Base-by-base conservation (phyloP, 1,284 basidiomycete genomes). In the Irpex sp. region DNA sequence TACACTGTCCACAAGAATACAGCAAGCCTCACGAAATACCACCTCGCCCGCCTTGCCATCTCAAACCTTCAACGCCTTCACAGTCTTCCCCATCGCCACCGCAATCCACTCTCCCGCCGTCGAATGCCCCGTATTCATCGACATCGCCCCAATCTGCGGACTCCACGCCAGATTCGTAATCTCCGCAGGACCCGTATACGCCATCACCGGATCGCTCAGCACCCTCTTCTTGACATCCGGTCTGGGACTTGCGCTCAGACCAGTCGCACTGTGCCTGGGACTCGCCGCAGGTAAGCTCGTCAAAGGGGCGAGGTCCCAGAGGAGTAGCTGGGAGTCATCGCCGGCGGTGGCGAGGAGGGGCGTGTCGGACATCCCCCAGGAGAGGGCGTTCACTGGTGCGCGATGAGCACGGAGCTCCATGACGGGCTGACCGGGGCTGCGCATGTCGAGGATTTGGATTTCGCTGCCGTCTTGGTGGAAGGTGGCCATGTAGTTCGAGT, bases 371-470 rank as follows among this genome's bases (percentile, higher is more conserved):
- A 93, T 91, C 8, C 61, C 61, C 96, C 96, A 98, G 3, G 91
- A 92, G 55, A 97, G 84, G 1, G 91, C 91, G 70, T 94, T 94
- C 38, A 97, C 83, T 61, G 85, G 85, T 44, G 82, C 84, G 64
- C 83, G 83, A 74, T 97, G 96, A 8, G 85, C 94, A 66, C 87
- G 84, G 15, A 97, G 80, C 74, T 97, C 95, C 72, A 96, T 91
- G 4, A 97, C 94, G 0, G 96, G 95, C 67, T 93, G 88, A 0
- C 96, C 96, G 0, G 96, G 96, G 75, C 88, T 92, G 56, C 96
- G 85, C 91, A 97, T 97, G 73, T 98, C 96, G 64, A 98, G 80
- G 44, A 98, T 93, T 73, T 97, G 91, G 3, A 97, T 84, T 69
- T 94, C 90, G 21, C 82, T 77, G 59, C 92, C 92, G 72, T 97